These are phyloP conservation scores for Suhomyces panamericanus DNA, from an alignment of 1,139 yeast species.

Conservation along the genomic window DNA sequence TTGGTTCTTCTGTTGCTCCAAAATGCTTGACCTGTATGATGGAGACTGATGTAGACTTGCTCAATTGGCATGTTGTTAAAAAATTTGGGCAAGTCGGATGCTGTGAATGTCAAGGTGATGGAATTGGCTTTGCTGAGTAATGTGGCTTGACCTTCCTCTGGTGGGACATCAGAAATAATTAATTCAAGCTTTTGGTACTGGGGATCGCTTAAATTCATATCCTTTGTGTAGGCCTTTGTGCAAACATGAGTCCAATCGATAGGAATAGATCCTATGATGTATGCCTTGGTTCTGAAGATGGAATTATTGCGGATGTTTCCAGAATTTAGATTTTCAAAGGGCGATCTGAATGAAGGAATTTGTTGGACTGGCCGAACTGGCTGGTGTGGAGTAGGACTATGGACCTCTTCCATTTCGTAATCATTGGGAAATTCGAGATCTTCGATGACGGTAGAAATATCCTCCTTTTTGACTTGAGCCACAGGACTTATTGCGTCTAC, in stretches of 20 bases:
- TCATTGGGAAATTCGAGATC: slow-evolving; percentile 9
- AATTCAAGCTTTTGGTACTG: slow-evolving; percentile 24
- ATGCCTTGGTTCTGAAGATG: slow-evolving; percentile 21
- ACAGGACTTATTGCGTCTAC: neutral
- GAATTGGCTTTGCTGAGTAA: slow-evolving; percentile 15
- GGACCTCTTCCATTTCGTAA: slow-evolving; percentile 7
- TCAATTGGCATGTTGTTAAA: slow-evolving; percentile 23
- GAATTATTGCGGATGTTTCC: slow-evolving; percentile 7
- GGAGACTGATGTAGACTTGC: slow-evolving; percentile 18
- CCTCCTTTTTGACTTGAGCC: slow-evolving; percentile 4
- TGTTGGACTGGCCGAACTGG: neutral
- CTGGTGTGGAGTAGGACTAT: slow-evolving; percentile 6
- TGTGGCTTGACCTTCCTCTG: neutral
- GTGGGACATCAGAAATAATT: slow-evolving; percentile 18
- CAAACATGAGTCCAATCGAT: slow-evolving; percentile 26
- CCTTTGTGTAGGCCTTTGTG: slow-evolving; percentile 23
- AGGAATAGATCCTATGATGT: slow-evolving; percentile 25
- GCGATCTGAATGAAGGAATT: neutral
- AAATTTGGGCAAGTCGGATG: slow-evolving; percentile 18
- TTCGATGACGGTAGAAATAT: neutral
- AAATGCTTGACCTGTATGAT: slow-evolving; percentile 1
- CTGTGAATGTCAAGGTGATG: slow-evolving; percentile 20
- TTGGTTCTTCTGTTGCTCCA: neutral
- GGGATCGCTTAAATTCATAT: slow-evolving; percentile 25
- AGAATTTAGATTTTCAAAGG: slow-evolving; percentile 2